Conservation (phyloP, 1,139 yeast genomes). For the Hanseniaspora sp. region DNA sequence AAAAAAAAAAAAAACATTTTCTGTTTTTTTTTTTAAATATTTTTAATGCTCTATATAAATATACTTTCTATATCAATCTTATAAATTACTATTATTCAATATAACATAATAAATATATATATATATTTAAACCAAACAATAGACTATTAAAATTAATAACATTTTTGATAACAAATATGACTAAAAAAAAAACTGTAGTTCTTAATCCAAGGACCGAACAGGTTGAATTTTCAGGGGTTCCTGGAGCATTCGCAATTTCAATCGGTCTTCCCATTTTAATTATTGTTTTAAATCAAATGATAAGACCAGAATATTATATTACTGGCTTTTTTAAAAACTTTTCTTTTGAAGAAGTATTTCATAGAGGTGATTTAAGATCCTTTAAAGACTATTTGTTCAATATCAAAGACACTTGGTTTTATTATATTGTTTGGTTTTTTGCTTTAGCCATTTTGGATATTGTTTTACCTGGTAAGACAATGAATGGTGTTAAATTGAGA, state of each 20-base stretch:
- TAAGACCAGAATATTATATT: conserved; percentile 46
- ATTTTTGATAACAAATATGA: not conserved
- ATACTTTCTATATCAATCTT: too few species aligned
- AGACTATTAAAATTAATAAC: too few species aligned
- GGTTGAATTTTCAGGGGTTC: conserved; percentile 64
- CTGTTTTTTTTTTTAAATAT: too few species aligned
- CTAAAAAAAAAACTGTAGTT: not conserved
- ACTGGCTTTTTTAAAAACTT: conserved; percentile 37
- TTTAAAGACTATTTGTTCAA: conserved; percentile 26
- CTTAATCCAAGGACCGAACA: conserved; percentile 64
- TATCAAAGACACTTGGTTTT: conserved; percentile 41
- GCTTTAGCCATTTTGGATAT: conserved; percentile 53
- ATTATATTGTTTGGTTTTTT: conserved; percentile 66
- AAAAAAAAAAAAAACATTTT: too few species aligned
- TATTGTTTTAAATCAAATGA: conserved; percentile 45
- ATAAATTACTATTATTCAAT: too few species aligned
- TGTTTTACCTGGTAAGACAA: conserved; percentile 58
- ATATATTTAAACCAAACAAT: too few species aligned
- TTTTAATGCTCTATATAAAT: too few species aligned
- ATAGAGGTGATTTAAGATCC: conserved; percentile 24
- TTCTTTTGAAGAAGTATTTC: conserved; percentile 32
- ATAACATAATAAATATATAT: too few species aligned
- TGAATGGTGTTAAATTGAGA: conserved; percentile 59
- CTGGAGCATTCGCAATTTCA: conserved; percentile 62
- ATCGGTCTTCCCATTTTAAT: conserved; percentile 57